Evolutionary conservation across 2,329 filamentous ascomycete genomes (phyloP).

Genomic region (Nannizziopsis barbatae): DNA sequence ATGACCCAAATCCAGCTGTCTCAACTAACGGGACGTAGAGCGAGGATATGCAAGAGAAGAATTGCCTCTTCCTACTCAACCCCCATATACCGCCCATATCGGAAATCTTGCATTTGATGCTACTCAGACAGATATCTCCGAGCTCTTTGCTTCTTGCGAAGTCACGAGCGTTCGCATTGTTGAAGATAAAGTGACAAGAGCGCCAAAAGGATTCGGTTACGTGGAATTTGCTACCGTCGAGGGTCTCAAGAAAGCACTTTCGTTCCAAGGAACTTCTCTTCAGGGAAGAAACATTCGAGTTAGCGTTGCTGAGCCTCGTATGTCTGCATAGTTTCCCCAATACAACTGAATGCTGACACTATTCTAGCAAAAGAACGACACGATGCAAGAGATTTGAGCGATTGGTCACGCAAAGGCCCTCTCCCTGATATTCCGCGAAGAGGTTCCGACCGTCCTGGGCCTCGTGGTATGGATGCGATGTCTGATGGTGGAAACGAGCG

Average conservation of each 20-base stretch:
- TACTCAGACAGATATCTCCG: slow-evolving; percentile 66
- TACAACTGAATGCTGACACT: slow-evolving; percentile 1
- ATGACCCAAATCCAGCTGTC: background rate
- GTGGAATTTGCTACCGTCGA: slow-evolving; percentile 85
- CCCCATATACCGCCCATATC: slow-evolving; percentile 89
- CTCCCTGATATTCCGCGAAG: slow-evolving; percentile 61
- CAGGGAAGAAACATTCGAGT: slow-evolving; percentile 83
- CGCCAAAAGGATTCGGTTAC: slow-evolving; percentile 96
- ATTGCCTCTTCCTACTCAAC: slow-evolving; percentile 77
- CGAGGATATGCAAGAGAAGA: slow-evolving; percentile 47
- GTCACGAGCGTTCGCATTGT: slow-evolving; percentile 90
- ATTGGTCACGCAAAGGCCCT: slow-evolving; percentile 90
- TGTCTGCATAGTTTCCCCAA: slow-evolving; percentile 32
- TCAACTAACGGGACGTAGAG: slow-evolving; percentile 19
- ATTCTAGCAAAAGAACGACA: slow-evolving; percentile 68
- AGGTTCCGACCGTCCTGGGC: slow-evolving; percentile 42
- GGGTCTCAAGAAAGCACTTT: slow-evolving; percentile 80
- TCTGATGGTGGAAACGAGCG: slow-evolving; percentile 54
- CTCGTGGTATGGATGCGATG: slow-evolving; percentile 43
- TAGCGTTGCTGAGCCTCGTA: slow-evolving; percentile 96
- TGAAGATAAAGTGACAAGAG: slow-evolving; percentile 85
- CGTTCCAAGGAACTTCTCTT: slow-evolving; percentile 68
- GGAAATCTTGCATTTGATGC: slow-evolving; percentile 96
- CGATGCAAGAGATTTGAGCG: slow-evolving; percentile 69
- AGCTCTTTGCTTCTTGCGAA: slow-evolving; percentile 75